Evolutionary conservation across 805 yeast species (phyloP).

Genomic region (Starmerella asiatica): DNA sequence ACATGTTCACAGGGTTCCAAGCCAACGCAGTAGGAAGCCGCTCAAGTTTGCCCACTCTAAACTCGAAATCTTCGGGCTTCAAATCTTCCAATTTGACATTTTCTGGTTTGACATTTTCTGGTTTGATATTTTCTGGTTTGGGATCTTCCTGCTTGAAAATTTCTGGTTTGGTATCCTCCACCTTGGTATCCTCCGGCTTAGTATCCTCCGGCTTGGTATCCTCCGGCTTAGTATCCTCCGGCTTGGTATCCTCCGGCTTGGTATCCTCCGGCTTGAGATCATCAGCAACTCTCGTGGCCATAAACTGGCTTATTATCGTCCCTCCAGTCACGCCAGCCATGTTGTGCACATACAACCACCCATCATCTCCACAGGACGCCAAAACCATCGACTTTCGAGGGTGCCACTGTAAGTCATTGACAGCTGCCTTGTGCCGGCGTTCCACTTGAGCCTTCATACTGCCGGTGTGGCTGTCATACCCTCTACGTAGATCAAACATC

Average conservation of each 20-base stretch:
- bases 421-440: conserved; percentile 31
- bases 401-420: conserved; percentile 64
- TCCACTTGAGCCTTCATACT: conserved; percentile 19
- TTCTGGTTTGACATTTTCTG: background rate
- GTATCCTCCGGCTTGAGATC: background rate
- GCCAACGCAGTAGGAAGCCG: conserved; percentile 37
- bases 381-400: conserved; percentile 48
- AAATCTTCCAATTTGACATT: background rate
- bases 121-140: background rate
- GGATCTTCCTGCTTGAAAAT: background rate
- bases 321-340: background rate
- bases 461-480: conserved; percentile 22
- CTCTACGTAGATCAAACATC: conserved; percentile 51
- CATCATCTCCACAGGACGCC: conserved; percentile 53
- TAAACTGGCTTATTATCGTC: background rate
- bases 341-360: conserved; percentile 10
- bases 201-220: too few species aligned
- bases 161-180: background rate
- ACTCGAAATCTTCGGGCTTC: background rate
- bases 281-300: background rate
- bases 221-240: background rate
- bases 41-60: background rate
- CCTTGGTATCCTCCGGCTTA: background rate
- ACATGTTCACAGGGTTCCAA: conserved; percentile 44
- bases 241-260: background rate